phyloP scores from a whole-genome alignment of 2,329 filamentous ascomycete species.

The Ophiognomonia clavigignenti-juglandacearum region DNA sequence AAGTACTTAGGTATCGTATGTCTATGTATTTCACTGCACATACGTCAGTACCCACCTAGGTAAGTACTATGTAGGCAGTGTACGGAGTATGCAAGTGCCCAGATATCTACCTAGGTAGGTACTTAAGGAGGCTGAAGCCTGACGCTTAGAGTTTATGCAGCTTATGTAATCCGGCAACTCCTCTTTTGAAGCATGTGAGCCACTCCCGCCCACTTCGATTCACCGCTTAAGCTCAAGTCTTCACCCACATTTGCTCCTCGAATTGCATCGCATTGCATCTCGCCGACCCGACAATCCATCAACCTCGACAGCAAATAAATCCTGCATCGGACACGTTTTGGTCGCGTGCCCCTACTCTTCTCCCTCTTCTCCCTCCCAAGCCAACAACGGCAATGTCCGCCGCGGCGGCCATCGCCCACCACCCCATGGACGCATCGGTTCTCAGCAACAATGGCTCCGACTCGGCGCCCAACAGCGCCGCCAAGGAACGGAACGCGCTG shows the following conservation, averaged over 20 bases:
- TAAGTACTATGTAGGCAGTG: too few relatives aligned
- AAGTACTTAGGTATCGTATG: too few relatives aligned
- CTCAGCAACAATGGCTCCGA: neutral
- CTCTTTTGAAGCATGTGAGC: conserved; percentile 7
- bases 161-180: conserved; percentile 5
- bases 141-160: too few relatives aligned
- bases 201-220: conserved; percentile 4
- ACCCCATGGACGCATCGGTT: conserved; percentile 8
- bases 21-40: too few relatives aligned
- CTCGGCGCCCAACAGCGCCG: conserved; percentile 7
- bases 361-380: neutral
- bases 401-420: conserved; percentile 8
- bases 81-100: too few relatives aligned
- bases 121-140: too few relatives aligned
- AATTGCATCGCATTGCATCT: conserved; percentile 17
- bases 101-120: too few relatives aligned
- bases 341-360: neutral
- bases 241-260: conserved; percentile 4
- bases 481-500: conserved; percentile 52
- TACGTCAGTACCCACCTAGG: too few relatives aligned
- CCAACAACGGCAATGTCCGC: conserved; percentile 10
- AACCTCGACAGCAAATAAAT: conserved; percentile 11
- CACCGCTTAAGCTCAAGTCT: conserved; percentile 11
- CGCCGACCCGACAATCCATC: neutral
- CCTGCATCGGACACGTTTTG: conserved; percentile 3